A percentile compares a stretch with the other conserved stretches of the same genome.
Evolutionary conservation across 1,284 basidiomycete genomes (phyloP).

Genomic region (Cystobasidium pallidum): DNA sequence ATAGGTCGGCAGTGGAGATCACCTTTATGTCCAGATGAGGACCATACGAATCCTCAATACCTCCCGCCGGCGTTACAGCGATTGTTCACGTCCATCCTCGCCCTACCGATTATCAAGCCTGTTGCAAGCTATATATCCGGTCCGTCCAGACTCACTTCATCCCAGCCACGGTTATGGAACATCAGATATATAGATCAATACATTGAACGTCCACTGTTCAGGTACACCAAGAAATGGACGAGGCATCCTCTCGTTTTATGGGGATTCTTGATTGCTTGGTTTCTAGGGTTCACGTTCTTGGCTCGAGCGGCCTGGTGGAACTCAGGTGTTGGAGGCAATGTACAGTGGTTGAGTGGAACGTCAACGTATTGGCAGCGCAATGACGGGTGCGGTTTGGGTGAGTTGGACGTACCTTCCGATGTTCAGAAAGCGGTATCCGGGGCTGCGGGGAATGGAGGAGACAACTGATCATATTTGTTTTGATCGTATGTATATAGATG

Average conservation of each 20-base stretch:
- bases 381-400: constrained; percentile 69
- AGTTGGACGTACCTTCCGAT: background rate
- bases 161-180: constrained; percentile 20
- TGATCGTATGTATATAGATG: constrained; percentile 59
- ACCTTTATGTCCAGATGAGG: constrained; percentile 11
- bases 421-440: too few species aligned
- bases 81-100: background rate
- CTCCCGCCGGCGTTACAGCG: constrained; percentile 22
- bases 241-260: constrained; percentile 29
- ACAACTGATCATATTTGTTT: background rate
- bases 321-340: constrained; percentile 64
- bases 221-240: constrained; percentile 29
- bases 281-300: constrained; percentile 73
- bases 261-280: constrained; percentile 66
- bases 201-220: constrained; percentile 9
- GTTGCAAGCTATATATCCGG: constrained; percentile 24
- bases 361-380: constrained; percentile 71
- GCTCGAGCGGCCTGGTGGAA: constrained; percentile 69
- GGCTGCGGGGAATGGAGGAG: background rate
- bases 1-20: background rate
- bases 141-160: background rate
- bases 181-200: constrained; percentile 22
- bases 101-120: constrained; percentile 19
- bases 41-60: constrained; percentile 39
- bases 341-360: constrained; percentile 63